Evolutionary conservation across 371 early-diverging fungal genomes (phyloP).

Genomic region (Mucor mucedo): DNA sequence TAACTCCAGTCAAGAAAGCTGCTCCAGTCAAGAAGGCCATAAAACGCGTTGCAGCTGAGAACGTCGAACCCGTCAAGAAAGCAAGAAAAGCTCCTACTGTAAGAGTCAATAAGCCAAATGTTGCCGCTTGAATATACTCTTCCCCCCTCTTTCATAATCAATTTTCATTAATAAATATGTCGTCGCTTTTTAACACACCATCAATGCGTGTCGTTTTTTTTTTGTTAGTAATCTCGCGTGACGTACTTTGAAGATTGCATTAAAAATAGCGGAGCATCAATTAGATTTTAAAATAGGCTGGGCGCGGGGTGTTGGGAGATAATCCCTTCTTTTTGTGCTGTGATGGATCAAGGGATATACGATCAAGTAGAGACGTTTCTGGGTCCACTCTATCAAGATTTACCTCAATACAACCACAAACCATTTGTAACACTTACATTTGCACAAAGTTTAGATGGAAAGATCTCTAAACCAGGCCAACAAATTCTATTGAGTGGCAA

Average conservation of each 20-base stretch:
- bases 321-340: neutral
- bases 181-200: neutral
- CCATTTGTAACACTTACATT: constrained; percentile 35
- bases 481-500: constrained; percentile 75
- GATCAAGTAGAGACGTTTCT: constrained; percentile 23
- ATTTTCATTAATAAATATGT: no score
- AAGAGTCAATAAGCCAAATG: neutral
- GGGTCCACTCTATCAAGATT: constrained; percentile 12
- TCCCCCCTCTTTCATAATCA: no score
- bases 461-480: constrained; percentile 68
- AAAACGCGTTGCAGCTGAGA: constrained; percentile 51
- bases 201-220: no score
- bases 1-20: constrained; percentile 29
- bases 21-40: constrained; percentile 46
- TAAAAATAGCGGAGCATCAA: no score
- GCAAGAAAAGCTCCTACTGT: constrained; percentile 34
- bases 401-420: neutral
- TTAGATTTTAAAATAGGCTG: neutral
- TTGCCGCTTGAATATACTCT: no score
- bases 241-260: no score
- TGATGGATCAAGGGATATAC: constrained; percentile 16
- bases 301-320: neutral
- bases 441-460: constrained; percentile 92
- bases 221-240: no score
- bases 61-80: constrained; percentile 50